phyloP scores from a whole-genome alignment of 2,329 filamentous ascomycete species.

The Calonectria hawksworthii region DNA sequence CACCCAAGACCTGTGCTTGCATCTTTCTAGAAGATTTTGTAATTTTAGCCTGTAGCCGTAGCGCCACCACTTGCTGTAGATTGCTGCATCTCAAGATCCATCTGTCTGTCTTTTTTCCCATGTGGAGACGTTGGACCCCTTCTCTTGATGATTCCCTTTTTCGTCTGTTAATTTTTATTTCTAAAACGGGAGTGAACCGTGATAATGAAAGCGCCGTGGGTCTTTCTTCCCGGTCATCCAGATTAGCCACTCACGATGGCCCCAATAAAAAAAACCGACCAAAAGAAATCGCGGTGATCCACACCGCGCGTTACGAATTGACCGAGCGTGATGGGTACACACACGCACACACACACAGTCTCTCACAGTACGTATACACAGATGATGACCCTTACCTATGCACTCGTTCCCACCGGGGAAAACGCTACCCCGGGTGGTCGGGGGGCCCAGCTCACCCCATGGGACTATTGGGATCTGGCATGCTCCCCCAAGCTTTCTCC shows the following conservation, averaged over 20 bases:
- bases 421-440: constrained; percentile 17
- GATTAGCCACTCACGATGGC: background rate
- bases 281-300: background rate
- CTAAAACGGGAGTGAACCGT: background rate
- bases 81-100: background rate
- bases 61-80: background rate
- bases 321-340: background rate
- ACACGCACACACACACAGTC: too few species aligned
- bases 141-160: background rate
- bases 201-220: background rate
- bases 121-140: background rate
- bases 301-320: constrained; percentile 2
- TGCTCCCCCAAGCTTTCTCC: constrained; percentile 12
- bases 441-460: constrained; percentile 14
- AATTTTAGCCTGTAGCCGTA: background rate
- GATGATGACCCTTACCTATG: background rate
- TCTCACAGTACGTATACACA: too few species aligned
- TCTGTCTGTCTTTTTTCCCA: background rate
- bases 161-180: background rate
- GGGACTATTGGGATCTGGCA: constrained; percentile 3
- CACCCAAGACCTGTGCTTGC: background rate
- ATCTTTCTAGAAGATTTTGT: background rate
- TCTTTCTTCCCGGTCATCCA: background rate
- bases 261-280: constrained; percentile 2
- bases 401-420: constrained; percentile 18